Base-by-base conservation (phyloP, 495 filamentous ascomycete genomes). In the Evernia prunastri region DNA sequence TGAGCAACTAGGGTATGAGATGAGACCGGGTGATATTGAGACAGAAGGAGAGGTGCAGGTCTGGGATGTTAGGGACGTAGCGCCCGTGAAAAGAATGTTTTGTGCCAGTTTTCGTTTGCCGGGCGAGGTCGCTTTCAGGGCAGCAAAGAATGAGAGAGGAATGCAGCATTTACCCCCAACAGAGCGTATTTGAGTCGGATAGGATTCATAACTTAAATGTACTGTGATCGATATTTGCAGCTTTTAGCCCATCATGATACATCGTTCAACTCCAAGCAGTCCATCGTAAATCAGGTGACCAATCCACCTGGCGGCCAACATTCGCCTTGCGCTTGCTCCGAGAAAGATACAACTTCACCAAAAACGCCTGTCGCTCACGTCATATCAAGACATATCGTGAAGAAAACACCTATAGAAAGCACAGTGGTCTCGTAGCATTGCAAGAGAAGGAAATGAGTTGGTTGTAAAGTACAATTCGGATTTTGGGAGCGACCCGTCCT, bases 51-150 rank as follows among this genome's bases (percentile, higher is more conserved):
- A 87, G 62, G 77, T 91, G 33, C 77, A 79, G 18, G 80, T 97
- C 17, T 79, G 86, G 68, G 85, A 94, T 75, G 90, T 97, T 23
- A 79, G 94, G 67, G 82, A 94, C 63, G 95, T 98, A 61, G 89
- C 91, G 67, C 94, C 95, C 37, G 87, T 88, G 66, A 97, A 98
- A 82, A 83, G 86, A 70, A 97, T 97, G 91, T 97, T 95, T 74
- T 97, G 94, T 74, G 92, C 90, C 11, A 95, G 85, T 67, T 97
- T 98, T 73, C 81, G 91, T 59, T 68, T 98, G 51, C 95, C 94
- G 31, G 67, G 72, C 29, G 86, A 89, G 71, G 91, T 96, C 3
- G 94, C 91, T 53, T 96, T 96, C 76, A 53, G 73, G 61, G 20
- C 47, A 29, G 25, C 18, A 1, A 13, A 20, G 2, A 10, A 31